Conservation (phyloP, 805 yeast genomes). For the Phaffomyces thermotolerans region DNA sequence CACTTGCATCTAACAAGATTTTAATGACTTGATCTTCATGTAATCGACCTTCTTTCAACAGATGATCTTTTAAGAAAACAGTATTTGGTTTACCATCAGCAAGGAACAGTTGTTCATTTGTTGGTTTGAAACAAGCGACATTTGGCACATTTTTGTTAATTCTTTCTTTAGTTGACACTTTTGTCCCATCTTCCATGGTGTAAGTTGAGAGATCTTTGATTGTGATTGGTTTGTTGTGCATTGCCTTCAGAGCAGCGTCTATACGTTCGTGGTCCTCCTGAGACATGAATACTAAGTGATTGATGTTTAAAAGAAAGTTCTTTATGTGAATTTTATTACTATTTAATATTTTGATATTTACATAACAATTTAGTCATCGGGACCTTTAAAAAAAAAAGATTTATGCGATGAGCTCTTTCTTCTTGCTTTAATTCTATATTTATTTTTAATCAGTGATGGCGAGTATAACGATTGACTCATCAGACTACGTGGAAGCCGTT, state of each 20-base stretch:
- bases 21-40: slow-evolving; percentile 59
- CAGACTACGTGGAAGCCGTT: slow-evolving; percentile 49
- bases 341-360: too few species aligned
- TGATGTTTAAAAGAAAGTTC: too few species aligned
- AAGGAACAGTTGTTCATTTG: slow-evolving; percentile 59
- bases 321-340: too few species aligned
- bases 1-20: slow-evolving; percentile 61
- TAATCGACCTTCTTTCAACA: slow-evolving; percentile 74
- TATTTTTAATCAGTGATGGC: background rate
- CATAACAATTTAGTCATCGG: too few species aligned
- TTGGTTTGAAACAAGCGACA: slow-evolving; percentile 59
- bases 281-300: slow-evolving; percentile 13
- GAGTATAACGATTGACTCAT: slow-evolving; percentile 24
- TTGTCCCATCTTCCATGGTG: slow-evolving; percentile 44
- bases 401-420: slow-evolving; percentile 1
- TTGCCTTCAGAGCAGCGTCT: slow-evolving; percentile 57
- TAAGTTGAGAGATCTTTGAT: slow-evolving; percentile 32
- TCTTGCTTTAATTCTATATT: too few species aligned
- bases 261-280: slow-evolving; percentile 48
- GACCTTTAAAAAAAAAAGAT: background rate
- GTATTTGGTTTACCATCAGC: slow-evolving; percentile 64
- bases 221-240: slow-evolving; percentile 36
- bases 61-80: slow-evolving; percentile 64
- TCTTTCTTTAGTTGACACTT: slow-evolving; percentile 42
- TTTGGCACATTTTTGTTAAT: slow-evolving; percentile 49